Conservation (phyloP, 345 rosid genomes). For the Lepidium sativum region DNA sequence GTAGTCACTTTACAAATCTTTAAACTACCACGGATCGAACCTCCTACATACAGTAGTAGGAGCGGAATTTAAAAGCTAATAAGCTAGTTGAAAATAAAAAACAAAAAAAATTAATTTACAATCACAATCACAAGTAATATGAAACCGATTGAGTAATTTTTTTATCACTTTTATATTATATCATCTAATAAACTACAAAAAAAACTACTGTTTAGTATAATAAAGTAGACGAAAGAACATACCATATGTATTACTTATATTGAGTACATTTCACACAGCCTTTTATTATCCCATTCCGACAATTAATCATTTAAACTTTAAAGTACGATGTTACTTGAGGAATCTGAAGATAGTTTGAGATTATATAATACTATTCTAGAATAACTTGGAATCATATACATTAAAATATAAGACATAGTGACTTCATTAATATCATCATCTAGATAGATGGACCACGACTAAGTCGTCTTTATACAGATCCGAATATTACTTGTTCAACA, state of each 20-base stretch:
- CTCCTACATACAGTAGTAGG: no score
- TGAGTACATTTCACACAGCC: neutral
- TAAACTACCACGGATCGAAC: no score
- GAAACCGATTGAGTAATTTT: no score
- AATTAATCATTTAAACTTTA: neutral
- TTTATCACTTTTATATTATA: no score
- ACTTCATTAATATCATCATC: neutral
- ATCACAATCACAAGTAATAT: no score
- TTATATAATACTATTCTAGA: neutral
- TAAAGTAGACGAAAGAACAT: neutral
- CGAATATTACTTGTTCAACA: constrained; percentile 11
- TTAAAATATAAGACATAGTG: neutral
- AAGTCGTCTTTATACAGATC: neutral
- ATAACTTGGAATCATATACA: neutral
- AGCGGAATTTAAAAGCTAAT: no score
- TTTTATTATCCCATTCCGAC: neutral
- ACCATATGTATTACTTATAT: neutral
- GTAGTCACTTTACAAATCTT: no score
- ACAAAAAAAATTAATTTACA: no score
- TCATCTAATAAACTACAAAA: no score
- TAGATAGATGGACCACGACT: neutral
- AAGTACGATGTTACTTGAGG: neutral
- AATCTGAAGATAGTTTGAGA: neutral
- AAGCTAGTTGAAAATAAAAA: no score
- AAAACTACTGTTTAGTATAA: no score